Evolutionary conservation across 2,329 filamentous ascomycete species (phyloP), one percentile per base, ranked within the genome.

Genomic region (Cladosporium sphaerospermum): DNA sequence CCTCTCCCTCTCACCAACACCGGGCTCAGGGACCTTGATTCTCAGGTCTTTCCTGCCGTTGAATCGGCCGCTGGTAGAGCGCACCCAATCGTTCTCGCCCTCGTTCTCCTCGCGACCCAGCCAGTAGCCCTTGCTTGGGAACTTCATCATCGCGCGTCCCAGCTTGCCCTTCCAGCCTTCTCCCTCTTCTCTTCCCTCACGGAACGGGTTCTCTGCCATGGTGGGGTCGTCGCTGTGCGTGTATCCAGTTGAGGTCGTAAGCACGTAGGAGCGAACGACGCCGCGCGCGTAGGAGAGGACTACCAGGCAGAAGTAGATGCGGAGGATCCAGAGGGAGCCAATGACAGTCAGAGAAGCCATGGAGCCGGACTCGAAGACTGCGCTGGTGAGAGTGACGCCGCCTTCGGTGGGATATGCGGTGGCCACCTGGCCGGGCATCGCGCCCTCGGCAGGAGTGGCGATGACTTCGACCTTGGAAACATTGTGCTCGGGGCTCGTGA

Each of bases 241-340:
- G 70, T 73, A 75, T 14, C 53, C 53, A 52, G 54, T 59, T 9
- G 63, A 63, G 58, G 66, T 71, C 32, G 64, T 64, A 33, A 78
- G 73, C 46, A 86, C 77, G 67, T 88, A 82, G 60, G 84, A 83
- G 55, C 87, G 80, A 46, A 96, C 73, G 11, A 88, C 85, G 65
- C 85, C 81, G 57, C 89, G 82, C 3, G 91, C 89, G 68, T 88
- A 93, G 6, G 88, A 83, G 71, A 95, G 83, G 68, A 95, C 83
- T 51, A 96, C 79, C 36, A 96, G 75, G 60, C 87, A 82, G 62
- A 95, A 91, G 73, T 96, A 96, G 31, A 90, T 69, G 31, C 91
- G 80, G 39, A 95, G 75, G 10, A 85, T 75, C 72, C 86, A 95
- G 58, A 96, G 79, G 2, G 79, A 71, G 32, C 80, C 78, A 56